Conservation (phyloP, 1,139 yeast genomes). For the Arxiozyma slooffiae region DNA sequence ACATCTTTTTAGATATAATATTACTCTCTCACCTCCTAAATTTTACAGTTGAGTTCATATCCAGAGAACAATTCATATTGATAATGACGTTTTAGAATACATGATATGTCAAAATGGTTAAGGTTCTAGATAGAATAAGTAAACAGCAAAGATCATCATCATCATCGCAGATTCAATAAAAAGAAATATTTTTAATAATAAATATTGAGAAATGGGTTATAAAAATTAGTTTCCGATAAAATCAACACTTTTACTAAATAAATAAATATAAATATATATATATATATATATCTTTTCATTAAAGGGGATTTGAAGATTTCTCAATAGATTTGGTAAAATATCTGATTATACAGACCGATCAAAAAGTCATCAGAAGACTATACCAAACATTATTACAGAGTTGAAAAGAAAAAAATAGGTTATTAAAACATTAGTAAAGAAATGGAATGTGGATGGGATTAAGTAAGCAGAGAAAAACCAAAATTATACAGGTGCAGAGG, state of each 20-base stretch:
- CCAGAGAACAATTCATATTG: slow-evolving; percentile 43
- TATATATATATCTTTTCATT: slow-evolving; percentile 57
- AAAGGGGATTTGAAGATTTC: slow-evolving; percentile 68
- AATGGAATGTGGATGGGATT: slow-evolving; percentile 46
- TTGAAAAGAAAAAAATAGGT: slow-evolving; percentile 65
- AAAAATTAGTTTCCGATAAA: slow-evolving; percentile 55
- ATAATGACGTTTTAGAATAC: slow-evolving; percentile 27
- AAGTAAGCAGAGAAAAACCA: not conserved
- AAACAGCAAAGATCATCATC: slow-evolving; percentile 76
- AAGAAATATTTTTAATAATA: slow-evolving; percentile 39
- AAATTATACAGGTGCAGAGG: not conserved
- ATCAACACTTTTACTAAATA: slow-evolving; percentile 57
- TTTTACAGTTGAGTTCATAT: slow-evolving; percentile 44
- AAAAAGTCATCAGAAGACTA: slow-evolving; percentile 75
- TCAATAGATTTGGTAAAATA: slow-evolving; percentile 85
- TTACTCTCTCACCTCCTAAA: not conserved
- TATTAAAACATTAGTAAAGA: slow-evolving; percentile 56
- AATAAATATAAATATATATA: no score
- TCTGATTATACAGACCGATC: slow-evolving; percentile 71
- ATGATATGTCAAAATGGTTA: slow-evolving; percentile 47
- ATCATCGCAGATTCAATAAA: slow-evolving; percentile 59
- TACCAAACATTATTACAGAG: slow-evolving; percentile 80
- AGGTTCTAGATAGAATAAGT: slow-evolving; percentile 59
- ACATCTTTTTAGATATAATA: not conserved
- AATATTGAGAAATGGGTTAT: slow-evolving; percentile 56